Evolutionary conservation across 179 eudicot species (phyloP), one percentile per base, ranked within the genome.

Genomic region (Actinidia chinensis): DNA sequence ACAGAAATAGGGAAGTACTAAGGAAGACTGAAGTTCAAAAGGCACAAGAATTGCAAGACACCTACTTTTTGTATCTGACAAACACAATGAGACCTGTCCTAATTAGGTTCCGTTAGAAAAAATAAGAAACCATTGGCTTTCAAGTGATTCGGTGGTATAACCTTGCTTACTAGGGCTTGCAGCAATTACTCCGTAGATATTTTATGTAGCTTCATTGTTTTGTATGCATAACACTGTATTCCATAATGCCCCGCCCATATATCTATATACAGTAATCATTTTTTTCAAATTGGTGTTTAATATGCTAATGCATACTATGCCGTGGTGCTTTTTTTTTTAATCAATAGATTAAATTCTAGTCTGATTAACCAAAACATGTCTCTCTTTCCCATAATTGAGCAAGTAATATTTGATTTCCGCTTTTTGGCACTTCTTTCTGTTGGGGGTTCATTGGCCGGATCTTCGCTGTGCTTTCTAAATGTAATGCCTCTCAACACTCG

Each of bases 321-420:
- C 6, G 42, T 36, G 56, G 36, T 54, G 65, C 10, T 18, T n/a
- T 56, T 0, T 40, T 56, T n/a, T 3, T 48, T n/a, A 54, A 20
- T 40, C 65, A 14, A 47, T 6, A 11, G 36, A 18, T n/a, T 50
- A 12, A 18, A 5, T 50, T 36, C 17, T 63, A 56, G 22, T 59
- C 73, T 76, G 36, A 36, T 75, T n/a, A 52, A 6, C 11, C 15
- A 6, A 42, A 44, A 33, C 6, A 23, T 47, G 40, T 69, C 8
- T 56, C 17, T 4, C 25, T 67, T 73, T 1, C 52, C 8, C 23
- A 75, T 47, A 1, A 64, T 36, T 74, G 61, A 75, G 69, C 88
- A 95, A 98, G 76, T 81, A n/a, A 95, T 95, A 65, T 95, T 91
- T 77, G 98, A 95, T 76, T 95, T 95, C 78, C 94, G 98, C 47